phyloP scores from a whole-genome alignment of 306 rosid species.

The Prunus salicina region DNA sequence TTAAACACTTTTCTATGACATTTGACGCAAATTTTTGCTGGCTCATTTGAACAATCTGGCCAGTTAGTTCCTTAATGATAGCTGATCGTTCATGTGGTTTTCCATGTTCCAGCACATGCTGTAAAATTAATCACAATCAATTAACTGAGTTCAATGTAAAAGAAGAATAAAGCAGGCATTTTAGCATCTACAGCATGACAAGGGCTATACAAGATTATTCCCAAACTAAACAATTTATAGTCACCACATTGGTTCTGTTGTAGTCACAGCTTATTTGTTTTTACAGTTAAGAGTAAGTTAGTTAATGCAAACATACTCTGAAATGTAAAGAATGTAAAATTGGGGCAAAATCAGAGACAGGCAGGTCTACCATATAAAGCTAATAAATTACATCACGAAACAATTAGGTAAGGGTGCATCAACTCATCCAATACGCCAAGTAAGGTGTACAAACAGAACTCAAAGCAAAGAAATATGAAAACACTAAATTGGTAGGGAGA shows the following conservation, averaged over 20 bases:
- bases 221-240: neutral
- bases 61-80: slow-evolving; percentile 78
- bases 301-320: neutral
- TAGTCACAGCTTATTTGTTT: neutral
- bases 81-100: slow-evolving; percentile 76
- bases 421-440: neutral
- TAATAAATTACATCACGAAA: neutral
- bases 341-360: neutral
- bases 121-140: slow-evolving; percentile 8
- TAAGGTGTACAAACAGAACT: neutral
- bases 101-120: slow-evolving; percentile 95
- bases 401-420: neutral
- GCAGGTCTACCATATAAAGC: neutral
- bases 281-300: neutral
- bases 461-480: neutral
- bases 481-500: neutral
- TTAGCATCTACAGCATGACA: neutral
- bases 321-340: neutral
- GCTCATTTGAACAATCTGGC: slow-evolving; percentile 91
- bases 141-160: slow-evolving; percentile 1
- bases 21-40: slow-evolving; percentile 98
- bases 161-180: neutral
- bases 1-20: slow-evolving; percentile 82
- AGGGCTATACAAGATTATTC: neutral
- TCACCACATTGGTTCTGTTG: neutral